phyloP scores from a whole-genome alignment of 78 protist genomes.

The Pigoraptor vietnamica region DNA sequence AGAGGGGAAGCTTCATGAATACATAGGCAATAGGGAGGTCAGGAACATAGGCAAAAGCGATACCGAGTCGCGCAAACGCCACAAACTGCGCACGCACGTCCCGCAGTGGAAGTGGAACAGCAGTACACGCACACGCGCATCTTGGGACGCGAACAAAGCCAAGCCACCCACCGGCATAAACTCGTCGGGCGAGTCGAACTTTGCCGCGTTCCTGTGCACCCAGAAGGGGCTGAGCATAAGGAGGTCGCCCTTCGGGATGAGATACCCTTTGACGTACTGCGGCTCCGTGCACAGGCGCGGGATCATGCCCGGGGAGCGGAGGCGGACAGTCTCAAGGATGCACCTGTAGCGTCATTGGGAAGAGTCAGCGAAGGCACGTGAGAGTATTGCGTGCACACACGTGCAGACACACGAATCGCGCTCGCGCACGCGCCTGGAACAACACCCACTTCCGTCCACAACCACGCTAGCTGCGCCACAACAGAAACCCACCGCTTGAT shows the following conservation, averaged over 20 bases:
- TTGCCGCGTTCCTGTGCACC: neutral
- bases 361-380: neutral
- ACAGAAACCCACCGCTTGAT: neutral
- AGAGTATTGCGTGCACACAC: neutral
- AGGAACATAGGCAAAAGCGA: too few relatives aligned
- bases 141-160: too few relatives aligned
- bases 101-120: too few relatives aligned
- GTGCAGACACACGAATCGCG: too few relatives aligned
- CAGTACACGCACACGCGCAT: too few relatives aligned
- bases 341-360: neutral
- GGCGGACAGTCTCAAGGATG: neutral
- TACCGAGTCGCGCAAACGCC: too few relatives aligned
- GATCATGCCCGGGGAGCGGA: slow-evolving; percentile 16
- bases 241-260: neutral
- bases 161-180: neutral
- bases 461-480: too few relatives aligned
- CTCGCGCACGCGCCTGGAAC: too few relatives aligned
- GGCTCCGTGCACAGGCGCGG: neutral
- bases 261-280: neutral
- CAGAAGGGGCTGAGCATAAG: slow-evolving; percentile 5
- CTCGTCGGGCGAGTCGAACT: neutral
- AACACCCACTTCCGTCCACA: too few relatives aligned
- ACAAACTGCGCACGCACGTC: too few relatives aligned
- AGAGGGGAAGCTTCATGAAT: neutral
- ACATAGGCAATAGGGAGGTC: neutral